Conservation (phyloP, 768 basidiomycete genomes). For the Suillus bovinus region DNA sequence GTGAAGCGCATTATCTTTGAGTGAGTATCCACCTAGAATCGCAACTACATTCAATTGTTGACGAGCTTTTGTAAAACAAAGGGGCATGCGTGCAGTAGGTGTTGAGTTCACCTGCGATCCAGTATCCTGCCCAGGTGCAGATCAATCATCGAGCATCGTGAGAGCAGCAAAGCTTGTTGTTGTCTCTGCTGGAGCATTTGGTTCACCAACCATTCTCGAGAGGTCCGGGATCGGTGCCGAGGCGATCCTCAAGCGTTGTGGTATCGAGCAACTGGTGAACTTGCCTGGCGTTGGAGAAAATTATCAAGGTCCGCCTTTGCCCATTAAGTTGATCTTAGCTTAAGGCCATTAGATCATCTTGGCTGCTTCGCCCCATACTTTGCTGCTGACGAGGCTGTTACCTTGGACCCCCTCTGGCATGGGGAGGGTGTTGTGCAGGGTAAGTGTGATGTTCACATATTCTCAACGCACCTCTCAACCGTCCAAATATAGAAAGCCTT, state of each 20-base stretch:
- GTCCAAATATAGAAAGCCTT: no score
- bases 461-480: neutral
- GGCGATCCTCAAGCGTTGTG: constrained; percentile 27
- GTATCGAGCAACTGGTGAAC: constrained; percentile 34
- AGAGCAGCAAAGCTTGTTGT: constrained; percentile 38
- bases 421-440: constrained; percentile 40
- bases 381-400: constrained; percentile 46
- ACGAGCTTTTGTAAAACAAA: constrained; percentile 10
- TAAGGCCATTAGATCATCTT: constrained; percentile 29
- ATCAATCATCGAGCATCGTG: constrained; percentile 16
- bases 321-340: no score
- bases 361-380: constrained; percentile 31
- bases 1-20: no score
- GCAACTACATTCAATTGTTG: no score
- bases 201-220: constrained; percentile 53
- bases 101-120: constrained; percentile 36
- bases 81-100: constrained; percentile 37
- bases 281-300: constrained; percentile 46
- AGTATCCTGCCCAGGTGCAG: constrained; percentile 19
- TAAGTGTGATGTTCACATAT: constrained; percentile 27
- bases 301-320: constrained; percentile 32
- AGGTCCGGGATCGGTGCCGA: constrained; percentile 46
- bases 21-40: no score
- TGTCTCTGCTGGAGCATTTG: constrained; percentile 40
- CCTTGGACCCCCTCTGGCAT: constrained; percentile 46